Conservation (phyloP, 2,329 filamentous ascomycete genomes). For the Cercospora berteroae region DNA sequence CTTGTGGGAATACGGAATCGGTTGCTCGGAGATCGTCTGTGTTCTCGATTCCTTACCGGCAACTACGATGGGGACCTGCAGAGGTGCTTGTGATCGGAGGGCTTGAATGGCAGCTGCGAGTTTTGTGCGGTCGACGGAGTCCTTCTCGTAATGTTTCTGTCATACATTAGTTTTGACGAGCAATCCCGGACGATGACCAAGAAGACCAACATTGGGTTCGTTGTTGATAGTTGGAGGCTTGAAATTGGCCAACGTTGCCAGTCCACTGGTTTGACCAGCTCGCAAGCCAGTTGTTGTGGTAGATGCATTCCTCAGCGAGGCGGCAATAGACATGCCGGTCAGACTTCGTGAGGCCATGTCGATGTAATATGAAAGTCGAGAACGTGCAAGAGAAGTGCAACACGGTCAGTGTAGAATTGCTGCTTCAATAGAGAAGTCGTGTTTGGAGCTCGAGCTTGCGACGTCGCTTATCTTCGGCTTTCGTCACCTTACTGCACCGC, state of each 20-base stretch:
- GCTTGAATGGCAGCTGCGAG: constrained; percentile 71
- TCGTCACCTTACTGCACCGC: background rate
- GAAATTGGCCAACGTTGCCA: constrained; percentile 73
- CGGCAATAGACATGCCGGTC: constrained; percentile 10
- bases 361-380: background rate
- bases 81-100: constrained; percentile 65
- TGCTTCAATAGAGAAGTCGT: background rate
- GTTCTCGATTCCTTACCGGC: constrained; percentile 67
- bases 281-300: constrained; percentile 13
- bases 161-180: background rate
- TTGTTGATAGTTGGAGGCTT: constrained; percentile 84
- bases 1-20: constrained; percentile 79
- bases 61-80: constrained; percentile 80
- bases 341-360: constrained; percentile 18
- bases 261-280: constrained; percentile 28
- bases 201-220: constrained; percentile 79
- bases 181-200: background rate
- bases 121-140: constrained; percentile 72
- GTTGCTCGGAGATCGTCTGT: constrained; percentile 65
- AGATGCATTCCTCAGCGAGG: constrained; percentile 6
- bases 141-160: constrained; percentile 86
- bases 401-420: background rate
- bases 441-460: constrained; percentile 6
- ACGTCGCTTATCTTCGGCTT: constrained; percentile 18
- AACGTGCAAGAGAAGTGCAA: background rate